Evolutionary conservation across 257 asterid genomes (phyloP).

Genomic region (Solanum okadae): DNA sequence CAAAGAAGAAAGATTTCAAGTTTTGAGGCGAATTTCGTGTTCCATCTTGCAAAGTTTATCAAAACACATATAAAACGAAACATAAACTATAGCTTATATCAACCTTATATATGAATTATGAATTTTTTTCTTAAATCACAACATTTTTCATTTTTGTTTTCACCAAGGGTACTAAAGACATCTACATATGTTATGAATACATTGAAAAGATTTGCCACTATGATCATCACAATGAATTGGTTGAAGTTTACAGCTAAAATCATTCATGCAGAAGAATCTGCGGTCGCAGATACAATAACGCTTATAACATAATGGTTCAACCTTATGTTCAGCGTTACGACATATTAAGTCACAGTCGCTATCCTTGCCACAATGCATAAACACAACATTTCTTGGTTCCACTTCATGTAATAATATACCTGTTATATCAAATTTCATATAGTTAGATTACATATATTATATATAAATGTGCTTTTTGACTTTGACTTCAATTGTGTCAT

Average conservation of each 20-base stretch:
- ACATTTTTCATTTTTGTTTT: not conserved
- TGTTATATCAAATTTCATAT: not conserved
- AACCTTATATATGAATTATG: not conserved
- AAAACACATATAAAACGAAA: not conserved
- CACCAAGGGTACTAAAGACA: not conserved
- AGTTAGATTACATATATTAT: not conserved
- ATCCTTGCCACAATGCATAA: not conserved
- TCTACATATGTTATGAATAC: not conserved
- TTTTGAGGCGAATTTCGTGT: constrained; percentile 16
- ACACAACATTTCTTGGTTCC: not conserved
- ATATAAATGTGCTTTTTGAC: not conserved
- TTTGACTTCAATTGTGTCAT: not conserved
- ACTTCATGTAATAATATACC: not conserved
- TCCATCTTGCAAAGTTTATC: not conserved
- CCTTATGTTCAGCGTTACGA: not conserved
- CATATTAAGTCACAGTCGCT: not conserved
- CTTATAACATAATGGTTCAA: not conserved
- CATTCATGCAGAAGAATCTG: not conserved
- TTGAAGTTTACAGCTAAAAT: not conserved
- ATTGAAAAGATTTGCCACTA: not conserved
- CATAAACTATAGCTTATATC: not conserved
- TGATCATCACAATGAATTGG: not conserved
- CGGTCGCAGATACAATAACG: not conserved
- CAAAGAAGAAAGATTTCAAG: constrained; percentile 95
- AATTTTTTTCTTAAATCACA: not conserved